Base-by-base conservation (phyloP, 78 protist genomes). In the Planoprotostelium fungivorum region DNA sequence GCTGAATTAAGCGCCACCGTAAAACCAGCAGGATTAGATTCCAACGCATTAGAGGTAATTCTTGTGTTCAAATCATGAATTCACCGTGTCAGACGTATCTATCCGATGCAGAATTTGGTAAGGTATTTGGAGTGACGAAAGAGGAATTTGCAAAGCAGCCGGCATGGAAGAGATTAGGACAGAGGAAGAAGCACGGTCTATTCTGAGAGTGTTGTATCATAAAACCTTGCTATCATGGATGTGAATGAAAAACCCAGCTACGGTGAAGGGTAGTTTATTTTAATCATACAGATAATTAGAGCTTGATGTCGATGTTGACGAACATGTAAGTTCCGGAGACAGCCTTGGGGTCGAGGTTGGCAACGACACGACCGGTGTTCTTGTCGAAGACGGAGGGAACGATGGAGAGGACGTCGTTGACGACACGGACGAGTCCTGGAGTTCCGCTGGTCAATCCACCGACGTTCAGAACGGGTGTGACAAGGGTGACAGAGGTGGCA, bases 111-210 rank as follows among this genome's bases (percentile, higher is more conserved):
- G 88, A 87, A 5, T 87, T 87, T 36, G 63, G 1, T 1, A 25
- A 38, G 63, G 39, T 35, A 29, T 87, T 87, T 87, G 63, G 63
- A 29, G 16, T 87, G 88, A 87, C 63, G 28, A 87, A 87, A 36
- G 88, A 37, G 35, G 31, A 28, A n/a, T 87, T 37, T 37, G 88
- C 39, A 29, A 31, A 25, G n/a, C 28, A 28, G 39, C 84, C 39
- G 1, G 88, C 88, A 5, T 87, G 88, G 88, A 25, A 87, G 88
- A 87, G 16, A 51, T 51, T 51, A 51, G 73, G 16, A 51, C 73
- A 51, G 16, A 51, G 73, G 73, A 51, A 51, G 73, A 16, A 5
- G 73, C 5, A 51, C 31, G 73, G 73, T 51, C 73, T 51, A 5
- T 51, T 51, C 73, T 51, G 73, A 51, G 16, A 51, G 16, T 51